Percentiles rank a stretch among this genome's conserved stretches.
Conservation (phyloP, 2,329 filamentous ascomycete species). For the Coniochaeta ligniaria region DNA sequence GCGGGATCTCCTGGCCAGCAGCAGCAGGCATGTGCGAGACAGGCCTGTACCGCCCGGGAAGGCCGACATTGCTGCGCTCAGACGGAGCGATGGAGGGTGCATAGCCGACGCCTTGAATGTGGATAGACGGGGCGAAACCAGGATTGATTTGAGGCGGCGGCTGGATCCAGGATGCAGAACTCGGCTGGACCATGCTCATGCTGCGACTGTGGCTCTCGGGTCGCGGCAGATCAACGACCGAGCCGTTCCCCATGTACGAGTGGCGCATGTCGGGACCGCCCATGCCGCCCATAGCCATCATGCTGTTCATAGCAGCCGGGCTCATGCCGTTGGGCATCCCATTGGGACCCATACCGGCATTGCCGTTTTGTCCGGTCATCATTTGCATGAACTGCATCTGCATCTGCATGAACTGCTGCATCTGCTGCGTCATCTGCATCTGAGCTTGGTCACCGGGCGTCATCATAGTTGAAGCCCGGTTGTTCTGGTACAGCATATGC, state of each 20-base stretch:
- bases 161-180: conserved; percentile 50
- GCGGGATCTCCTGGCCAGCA: conserved; percentile 20
- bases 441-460: conserved; percentile 65
- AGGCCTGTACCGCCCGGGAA: conserved; percentile 84
- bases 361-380: conserved; percentile 42
- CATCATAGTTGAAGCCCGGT: conserved; percentile 27
- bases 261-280: conserved; percentile 24
- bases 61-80: conserved; percentile 87
- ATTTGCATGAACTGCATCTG: conserved; percentile 93
- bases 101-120: conserved; percentile 53
- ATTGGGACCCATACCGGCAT: conserved; percentile 9
- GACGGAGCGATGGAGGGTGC: conserved; percentile 89
- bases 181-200: conserved; percentile 79
- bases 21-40: conserved; percentile 55
- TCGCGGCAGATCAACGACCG: conserved; percentile 34
- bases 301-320: conserved; percentile 25
- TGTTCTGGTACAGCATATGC: conserved; percentile 37
- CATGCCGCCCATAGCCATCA: conserved; percentile 22
- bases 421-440: conserved; percentile 74
- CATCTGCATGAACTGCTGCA: conserved; percentile 86
- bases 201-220: conserved; percentile 51
- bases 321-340: conserved; percentile 10
- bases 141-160: conserved; percentile 26
- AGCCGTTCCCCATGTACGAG: conserved; percentile 38
- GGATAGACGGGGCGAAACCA: conserved; percentile 44